Base-by-base conservation (phyloP, 495 filamentous ascomycete genomes). In the Venustampulla echinocandica region DNA sequence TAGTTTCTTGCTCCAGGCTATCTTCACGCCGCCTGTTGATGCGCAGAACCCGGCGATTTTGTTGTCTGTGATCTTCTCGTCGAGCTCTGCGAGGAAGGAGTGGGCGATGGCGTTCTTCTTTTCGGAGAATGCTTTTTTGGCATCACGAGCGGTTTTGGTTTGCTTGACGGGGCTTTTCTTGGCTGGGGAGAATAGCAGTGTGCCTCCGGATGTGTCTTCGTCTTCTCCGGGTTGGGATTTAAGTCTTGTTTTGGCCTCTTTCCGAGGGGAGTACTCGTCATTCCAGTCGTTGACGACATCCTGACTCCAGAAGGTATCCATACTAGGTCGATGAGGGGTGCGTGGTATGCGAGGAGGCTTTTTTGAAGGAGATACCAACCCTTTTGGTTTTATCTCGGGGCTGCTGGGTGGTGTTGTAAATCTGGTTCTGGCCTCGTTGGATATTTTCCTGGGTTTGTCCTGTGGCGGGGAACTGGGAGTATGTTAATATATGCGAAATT, bases 1-100 rank as follows among this genome's bases (percentile, higher is more conserved):
- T 21, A 98, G 77, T 13, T 76, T 90, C 49, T 88, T 90, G 55
- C 74, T 84, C 92, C 92, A 98, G 30, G 74, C 61, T 34, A 97
- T 73, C 35, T 72, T 74, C 23, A 96, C 71, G 6, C 92, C 92
- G 41, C 89, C 89, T 0, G 85, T 85, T 0, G 66, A 53, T 13
- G 70, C 68, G 1, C 85, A 69, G 32, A 88, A 64, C 34, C 64
- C 46, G 7, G 64, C 61, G 13, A 98, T 69, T 44, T 79, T 58
- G n/a, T 81, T 79, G 7, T 66, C 60, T 0, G 79, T 74, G 54
- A 95, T 76, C 21, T 59, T 66, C 1, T 67, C 55, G 63, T 98
- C 92, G 7, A 98, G 71, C n/a, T 81, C 78, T 0, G 52, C 51
- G 11, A 98, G 63, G 62, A 96, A 94, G 1, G 64, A 47, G 13